Evolutionary conservation across 192 early-diverging fungal species (phyloP).

Genomic region (Coemansia sp.): DNA sequence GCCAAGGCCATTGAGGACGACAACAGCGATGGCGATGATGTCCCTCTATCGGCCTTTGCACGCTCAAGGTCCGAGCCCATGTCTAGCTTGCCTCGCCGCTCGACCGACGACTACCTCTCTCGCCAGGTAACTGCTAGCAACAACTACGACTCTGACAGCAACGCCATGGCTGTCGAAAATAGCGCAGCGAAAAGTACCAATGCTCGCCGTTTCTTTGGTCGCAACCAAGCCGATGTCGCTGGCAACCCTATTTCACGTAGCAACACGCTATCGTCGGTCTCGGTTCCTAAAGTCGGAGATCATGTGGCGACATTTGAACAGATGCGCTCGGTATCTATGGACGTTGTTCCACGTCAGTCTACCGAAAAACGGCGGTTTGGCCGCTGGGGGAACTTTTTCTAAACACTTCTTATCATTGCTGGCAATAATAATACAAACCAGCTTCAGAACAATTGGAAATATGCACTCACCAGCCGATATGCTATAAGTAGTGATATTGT

Average conservation of each 20-base stretch:
- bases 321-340: slow-evolving; percentile 31
- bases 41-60: slow-evolving; percentile 39
- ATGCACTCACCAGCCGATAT: no score
- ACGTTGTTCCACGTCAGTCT: slow-evolving; percentile 4
- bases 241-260: slow-evolving; percentile 3
- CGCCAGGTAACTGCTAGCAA: slow-evolving; percentile 9
- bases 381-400: slow-evolving; percentile 35
- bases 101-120: slow-evolving; percentile 10
- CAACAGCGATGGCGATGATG: slow-evolving; percentile 43
- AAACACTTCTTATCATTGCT: not conserved
- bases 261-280: not conserved
- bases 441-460: no score
- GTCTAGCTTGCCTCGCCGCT: slow-evolving; percentile 8
- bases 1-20: not conserved
- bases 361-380: slow-evolving; percentile 23
- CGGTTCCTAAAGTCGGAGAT: not conserved
- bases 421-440: not conserved
- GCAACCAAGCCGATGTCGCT: not conserved
- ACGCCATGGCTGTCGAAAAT: not conserved
- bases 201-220: slow-evolving; percentile 17
- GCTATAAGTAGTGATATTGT: no score
- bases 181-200: not conserved
- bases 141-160: slow-evolving; percentile 11
- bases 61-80: slow-evolving; percentile 47
- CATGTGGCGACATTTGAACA: slow-evolving; percentile 2